Conservation (phyloP, 2,329 filamentous ascomycete genomes). For the Epichloe glyceriae region DNA sequence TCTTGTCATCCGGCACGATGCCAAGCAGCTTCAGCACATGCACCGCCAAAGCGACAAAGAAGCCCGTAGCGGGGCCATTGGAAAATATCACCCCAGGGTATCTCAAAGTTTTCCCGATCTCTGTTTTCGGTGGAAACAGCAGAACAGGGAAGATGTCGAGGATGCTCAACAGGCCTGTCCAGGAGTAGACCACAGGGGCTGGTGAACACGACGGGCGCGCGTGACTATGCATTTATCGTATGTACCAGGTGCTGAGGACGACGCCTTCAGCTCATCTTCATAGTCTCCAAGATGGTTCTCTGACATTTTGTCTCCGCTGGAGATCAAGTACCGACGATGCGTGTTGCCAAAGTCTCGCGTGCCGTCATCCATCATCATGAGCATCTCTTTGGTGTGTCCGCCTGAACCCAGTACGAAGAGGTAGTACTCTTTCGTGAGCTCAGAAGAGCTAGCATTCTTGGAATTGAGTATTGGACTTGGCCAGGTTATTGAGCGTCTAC, state of each 20-base stretch:
- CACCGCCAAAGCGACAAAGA: slow-evolving; percentile 51
- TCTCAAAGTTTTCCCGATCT: slow-evolving; percentile 11
- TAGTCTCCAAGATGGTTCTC: slow-evolving; percentile 51
- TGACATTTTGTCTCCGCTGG: slow-evolving; percentile 59
- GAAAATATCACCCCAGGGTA: slow-evolving; percentile 68
- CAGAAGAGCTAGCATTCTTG: not conserved
- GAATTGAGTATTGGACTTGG: not conserved
- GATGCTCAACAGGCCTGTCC: slow-evolving; percentile 55
- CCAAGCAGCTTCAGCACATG: slow-evolving; percentile 34
- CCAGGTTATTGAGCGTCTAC: slow-evolving; percentile 11
- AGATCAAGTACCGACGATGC: slow-evolving; percentile 72
- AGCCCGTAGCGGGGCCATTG: slow-evolving; percentile 81
- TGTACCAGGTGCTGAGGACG: slow-evolving; percentile 25
- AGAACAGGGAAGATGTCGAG: slow-evolving; percentile 47
- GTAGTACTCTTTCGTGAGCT: slow-evolving; percentile 34
- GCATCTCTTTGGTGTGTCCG: slow-evolving; percentile 91
- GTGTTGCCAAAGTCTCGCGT: slow-evolving; percentile 36
- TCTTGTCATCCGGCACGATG: slow-evolving; percentile 35
- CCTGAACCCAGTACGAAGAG: slow-evolving; percentile 82
- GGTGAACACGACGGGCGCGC: slow-evolving; percentile 70
- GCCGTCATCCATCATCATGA: slow-evolving; percentile 60
- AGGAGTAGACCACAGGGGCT: slow-evolving; percentile 59
- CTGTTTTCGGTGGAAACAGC: slow-evolving; percentile 17
- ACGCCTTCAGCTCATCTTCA: slow-evolving; percentile 20
- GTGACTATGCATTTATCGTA: slow-evolving; percentile 58